Percentiles rank a stretch among this genome's conserved stretches.
phyloP scores from a whole-genome alignment of 768 basidiomycete genomes.

The Lentinula boryana region DNA sequence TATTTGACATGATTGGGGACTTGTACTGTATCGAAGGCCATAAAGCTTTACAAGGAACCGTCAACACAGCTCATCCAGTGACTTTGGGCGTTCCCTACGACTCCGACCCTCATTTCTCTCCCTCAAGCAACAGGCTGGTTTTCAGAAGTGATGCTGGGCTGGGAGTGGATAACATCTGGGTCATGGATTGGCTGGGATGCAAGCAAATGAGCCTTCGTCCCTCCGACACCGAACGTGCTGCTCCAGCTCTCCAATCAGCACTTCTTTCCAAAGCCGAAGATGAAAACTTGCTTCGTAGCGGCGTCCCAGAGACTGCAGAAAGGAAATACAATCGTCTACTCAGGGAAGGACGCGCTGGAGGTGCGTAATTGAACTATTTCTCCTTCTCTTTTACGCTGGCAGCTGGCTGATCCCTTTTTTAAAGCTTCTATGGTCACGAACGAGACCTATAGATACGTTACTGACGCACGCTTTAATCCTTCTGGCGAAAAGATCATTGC shows the following conservation, averaged over 20 bases:
- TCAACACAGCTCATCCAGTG: conserved; percentile 44
- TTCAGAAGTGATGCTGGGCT: conserved; percentile 70
- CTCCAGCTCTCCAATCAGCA: conserved; percentile 19
- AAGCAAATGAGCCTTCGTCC: conserved; percentile 38
- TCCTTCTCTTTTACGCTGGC: neutral
- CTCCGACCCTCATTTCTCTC: conserved; percentile 69
- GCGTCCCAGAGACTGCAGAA: conserved; percentile 29
- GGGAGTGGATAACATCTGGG: conserved; percentile 74
- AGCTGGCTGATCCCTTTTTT: conserved; percentile 14
- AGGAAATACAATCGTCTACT: conserved; percentile 29
- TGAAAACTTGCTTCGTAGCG: conserved; percentile 28
- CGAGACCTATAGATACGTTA: conserved; percentile 68
- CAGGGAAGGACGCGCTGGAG: conserved; percentile 30
- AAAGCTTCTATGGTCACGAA: conserved; percentile 43
- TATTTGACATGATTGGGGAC: conserved; percentile 74
- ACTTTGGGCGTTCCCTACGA: conserved; percentile 64
- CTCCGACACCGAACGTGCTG: neutral
- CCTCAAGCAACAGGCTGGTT: conserved; percentile 51
- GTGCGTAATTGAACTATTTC: conserved; percentile 15
- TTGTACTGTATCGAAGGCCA: conserved; percentile 60
- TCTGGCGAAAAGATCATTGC: conserved; percentile 56
- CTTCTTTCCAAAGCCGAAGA: conserved; percentile 24
- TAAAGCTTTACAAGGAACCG: conserved; percentile 13
- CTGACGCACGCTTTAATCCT: conserved; percentile 67
- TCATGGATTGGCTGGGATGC: conserved; percentile 63